Conservation (phyloP, 2,329 filamentous ascomycete species). For the Balansia obtecta region DNA sequence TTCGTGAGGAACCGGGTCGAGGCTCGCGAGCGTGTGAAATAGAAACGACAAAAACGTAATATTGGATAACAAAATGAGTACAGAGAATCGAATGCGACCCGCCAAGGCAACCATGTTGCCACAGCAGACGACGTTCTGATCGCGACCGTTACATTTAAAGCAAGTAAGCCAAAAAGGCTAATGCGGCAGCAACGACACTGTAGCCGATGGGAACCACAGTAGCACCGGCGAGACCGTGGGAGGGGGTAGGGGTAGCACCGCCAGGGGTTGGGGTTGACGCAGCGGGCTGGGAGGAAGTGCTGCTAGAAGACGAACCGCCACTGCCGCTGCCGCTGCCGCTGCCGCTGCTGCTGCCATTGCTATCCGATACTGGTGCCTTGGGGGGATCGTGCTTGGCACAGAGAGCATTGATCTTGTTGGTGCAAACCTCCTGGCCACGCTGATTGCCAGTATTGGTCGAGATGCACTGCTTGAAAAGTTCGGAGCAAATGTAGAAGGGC, state of each 20-base stretch:
- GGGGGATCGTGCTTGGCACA: conserved; percentile 29
- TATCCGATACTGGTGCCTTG: conserved; percentile 16
- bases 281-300: conserved; percentile 13
- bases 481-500: conserved; percentile 38
- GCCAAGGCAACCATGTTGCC: conserved; percentile 4
- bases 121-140: conserved; percentile 1
- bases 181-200: conserved; percentile 34
- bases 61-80: conserved; percentile 19
- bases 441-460: conserved; percentile 26
- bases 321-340: conserved; percentile 11
- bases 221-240: conserved; percentile 23
- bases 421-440: conserved; percentile 35
- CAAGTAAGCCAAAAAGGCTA: conserved; percentile 40
- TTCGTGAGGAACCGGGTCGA: conserved; percentile 7
- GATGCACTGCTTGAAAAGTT: conserved; percentile 37
- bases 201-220: conserved; percentile 31
- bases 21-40: conserved; percentile 4
- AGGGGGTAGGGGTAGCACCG: conserved; percentile 20
- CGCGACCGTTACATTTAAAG: conserved; percentile 22
- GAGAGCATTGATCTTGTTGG: conserved; percentile 29
- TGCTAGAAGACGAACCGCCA: conserved; percentile 14
- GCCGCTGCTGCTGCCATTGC: too few relatives aligned
- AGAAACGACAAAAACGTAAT: conserved; percentile 14
- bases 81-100: conserved; percentile 18
- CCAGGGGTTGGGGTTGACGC: conserved; percentile 11